These are phyloP conservation scores for Tetracladium setigerum DNA, from an alignment of 495 filamentous ascomycete species.

Conservation along the genomic window DNA sequence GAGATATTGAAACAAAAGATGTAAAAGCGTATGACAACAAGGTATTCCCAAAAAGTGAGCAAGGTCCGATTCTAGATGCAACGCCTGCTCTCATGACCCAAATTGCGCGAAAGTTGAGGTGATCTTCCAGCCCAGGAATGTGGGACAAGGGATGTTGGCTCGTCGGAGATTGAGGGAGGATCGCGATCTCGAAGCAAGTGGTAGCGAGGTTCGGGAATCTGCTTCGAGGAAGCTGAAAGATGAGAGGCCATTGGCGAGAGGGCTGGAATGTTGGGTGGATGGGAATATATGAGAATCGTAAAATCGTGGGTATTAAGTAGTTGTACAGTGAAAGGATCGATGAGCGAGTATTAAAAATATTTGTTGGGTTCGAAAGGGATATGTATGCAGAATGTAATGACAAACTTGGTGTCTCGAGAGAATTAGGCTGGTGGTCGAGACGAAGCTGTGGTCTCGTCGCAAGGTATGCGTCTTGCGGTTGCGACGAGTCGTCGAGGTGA, in stretches of 20 bases:
- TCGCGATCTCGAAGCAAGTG: too few species aligned
- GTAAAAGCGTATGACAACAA: conserved; percentile 3
- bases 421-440: background rate
- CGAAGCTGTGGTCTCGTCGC: background rate
- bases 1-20: conserved; percentile 6
- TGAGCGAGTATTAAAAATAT: conserved; percentile 8
- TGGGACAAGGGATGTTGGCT: background rate
- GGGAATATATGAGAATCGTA: conserved; percentile 20
- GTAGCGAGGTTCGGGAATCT: too few species aligned
- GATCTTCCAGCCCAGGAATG: conserved; percentile 3
- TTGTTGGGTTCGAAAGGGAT: conserved; percentile 5
- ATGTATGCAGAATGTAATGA: conserved; percentile 10
- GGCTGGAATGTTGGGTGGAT: conserved; percentile 10
- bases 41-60: background rate
- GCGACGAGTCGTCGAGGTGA: conserved; percentile 3
- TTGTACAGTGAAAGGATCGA: conserved; percentile 10
- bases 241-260: background rate
- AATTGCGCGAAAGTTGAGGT: conserved; percentile 1
- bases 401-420: background rate
- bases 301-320: conserved; percentile 15
- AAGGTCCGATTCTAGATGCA: conserved; percentile 19
- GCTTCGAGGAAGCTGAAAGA: too few species aligned
- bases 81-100: conserved; percentile 8
- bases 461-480: background rate
- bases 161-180: too few species aligned